A percentile compares a stretch with the other conserved stretches of the same genome.
phyloP scores from a whole-genome alignment of 441 rosid species.

The Adansonia grandidieri region DNA sequence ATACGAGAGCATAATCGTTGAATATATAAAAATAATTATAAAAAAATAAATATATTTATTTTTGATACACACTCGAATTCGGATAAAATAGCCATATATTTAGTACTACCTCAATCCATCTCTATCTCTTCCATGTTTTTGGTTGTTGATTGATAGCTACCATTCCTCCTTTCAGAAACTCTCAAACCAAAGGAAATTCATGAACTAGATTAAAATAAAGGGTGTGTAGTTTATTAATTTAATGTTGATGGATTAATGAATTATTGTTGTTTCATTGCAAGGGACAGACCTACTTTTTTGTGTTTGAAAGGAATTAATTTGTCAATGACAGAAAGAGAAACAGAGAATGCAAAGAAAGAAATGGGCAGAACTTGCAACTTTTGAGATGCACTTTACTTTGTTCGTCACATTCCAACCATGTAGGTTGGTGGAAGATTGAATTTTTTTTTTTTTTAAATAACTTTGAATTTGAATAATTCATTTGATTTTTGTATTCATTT shows the following conservation, averaged over 20 bases:
- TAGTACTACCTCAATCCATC: slow-evolving; percentile 10
- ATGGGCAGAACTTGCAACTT: neutral
- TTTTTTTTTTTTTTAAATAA: too few relatives aligned
- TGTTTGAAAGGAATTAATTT: neutral
- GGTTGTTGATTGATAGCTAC: neutral
- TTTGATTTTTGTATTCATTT: too few relatives aligned
- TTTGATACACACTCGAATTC: too few relatives aligned
- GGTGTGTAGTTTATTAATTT: neutral
- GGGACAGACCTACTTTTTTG: neutral
- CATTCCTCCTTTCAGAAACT: neutral
- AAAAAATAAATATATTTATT: too few relatives aligned
- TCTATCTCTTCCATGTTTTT: slow-evolving; percentile 14
- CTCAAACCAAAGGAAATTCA: neutral
- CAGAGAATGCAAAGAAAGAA: neutral
- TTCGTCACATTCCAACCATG: neutral
- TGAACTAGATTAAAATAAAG: neutral
- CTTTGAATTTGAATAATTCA: too few relatives aligned
- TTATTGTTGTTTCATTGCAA: neutral
- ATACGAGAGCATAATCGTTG: too few relatives aligned
- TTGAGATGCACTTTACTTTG: neutral
- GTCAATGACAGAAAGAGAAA: neutral
- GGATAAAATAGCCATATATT: too few relatives aligned
- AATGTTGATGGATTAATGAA: neutral
- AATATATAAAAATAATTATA: too few relatives aligned
- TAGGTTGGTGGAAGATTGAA: neutral